Conservation (phyloP, 129 eudicot species). For the Calendula officinalis region DNA sequence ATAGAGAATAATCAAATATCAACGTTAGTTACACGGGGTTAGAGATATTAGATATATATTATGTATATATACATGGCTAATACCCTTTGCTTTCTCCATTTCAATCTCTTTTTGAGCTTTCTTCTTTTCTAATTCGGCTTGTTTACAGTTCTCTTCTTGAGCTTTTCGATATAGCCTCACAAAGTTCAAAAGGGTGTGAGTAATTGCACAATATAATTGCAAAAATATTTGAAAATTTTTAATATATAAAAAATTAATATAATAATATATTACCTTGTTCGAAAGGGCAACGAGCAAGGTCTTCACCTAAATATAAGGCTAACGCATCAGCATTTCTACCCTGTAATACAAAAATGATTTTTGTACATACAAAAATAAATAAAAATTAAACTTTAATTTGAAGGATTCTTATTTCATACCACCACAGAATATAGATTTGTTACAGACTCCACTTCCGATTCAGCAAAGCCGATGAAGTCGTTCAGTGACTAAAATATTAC, state of each 20-base stretch:
- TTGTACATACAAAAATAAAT: too few relatives aligned
- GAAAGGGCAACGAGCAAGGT: conserved; percentile 73
- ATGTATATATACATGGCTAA: conserved; percentile 48
- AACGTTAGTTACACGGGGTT: conserved; percentile 45
- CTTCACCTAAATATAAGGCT: conserved; percentile 82
- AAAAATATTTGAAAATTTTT: background rate
- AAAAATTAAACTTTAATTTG: too few relatives aligned
- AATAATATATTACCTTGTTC: conserved; percentile 75
- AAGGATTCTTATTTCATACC: conserved; percentile 52
- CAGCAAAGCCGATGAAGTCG: conserved; percentile 66
- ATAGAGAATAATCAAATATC: conserved; percentile 29
- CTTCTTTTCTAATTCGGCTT: conserved; percentile 87
- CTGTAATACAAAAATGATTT: conserved; percentile 35
- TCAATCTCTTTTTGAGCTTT: conserved; percentile 92
- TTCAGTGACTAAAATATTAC: conserved; percentile 58
- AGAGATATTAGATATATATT: too few relatives aligned
- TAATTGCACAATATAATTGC: too few relatives aligned
- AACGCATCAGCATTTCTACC: conserved; percentile 74
- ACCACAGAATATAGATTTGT: conserved; percentile 67
- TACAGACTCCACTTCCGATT: conserved; percentile 73
- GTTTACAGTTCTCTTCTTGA: conserved; percentile 88
- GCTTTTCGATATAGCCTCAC: conserved; percentile 87
- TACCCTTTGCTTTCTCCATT: conserved; percentile 82
- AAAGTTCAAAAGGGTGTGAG: conserved; percentile 81
- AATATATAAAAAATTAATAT: background rate